Base-by-base conservation (phyloP, 2,329 filamentous ascomycete genomes). In the Aspergillus fumigatus region DNA sequence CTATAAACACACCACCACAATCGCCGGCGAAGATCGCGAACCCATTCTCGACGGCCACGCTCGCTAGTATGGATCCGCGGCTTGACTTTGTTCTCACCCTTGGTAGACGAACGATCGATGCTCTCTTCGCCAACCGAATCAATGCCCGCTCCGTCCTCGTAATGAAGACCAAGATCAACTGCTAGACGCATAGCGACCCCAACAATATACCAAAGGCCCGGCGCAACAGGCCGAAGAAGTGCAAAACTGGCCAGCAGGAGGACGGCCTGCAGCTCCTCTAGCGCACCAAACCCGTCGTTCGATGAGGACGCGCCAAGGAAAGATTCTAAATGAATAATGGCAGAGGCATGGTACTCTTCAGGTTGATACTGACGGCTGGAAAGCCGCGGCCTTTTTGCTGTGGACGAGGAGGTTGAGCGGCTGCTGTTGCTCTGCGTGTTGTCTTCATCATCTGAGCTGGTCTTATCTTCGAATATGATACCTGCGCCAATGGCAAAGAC, bases 1-100 rank as follows among this genome's bases (percentile, higher is more conserved):
- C 90, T 93, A 74, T 97, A 97, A 1, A 92, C 92, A 75, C 92
- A 96, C 93, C 94, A 97, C 92, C 92, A 97, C 14, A 97, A 79
- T 32, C 93, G 84, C 55, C 93, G 83, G 52, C 92, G 86, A 60
- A 96, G 82, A 71, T 97, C 94, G 53, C 93, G 86, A 41, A 91
- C 82, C 82, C 91, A 97, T 73, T 96, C 85, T 56, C 90, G 83
- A 50, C 89, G 83, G 21, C 88, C 80, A 72, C 87, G 73, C 78
- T 89, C 81, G 55, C 79, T 78, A 50, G 77, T 74, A 61, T 82
- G 78, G 17, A 82, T 73, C 56, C 70, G 75, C 54, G 62, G 62
- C 53, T 65, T 73, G 8, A 61, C 52, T 45, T 67, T 67, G 10
- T 67, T 66, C 17, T 62, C 67, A 19, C 29, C 52, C 45, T 54